Base-by-base conservation (phyloP, 176 grass and related monocot genomes). In the Otatea glauca region DNA sequence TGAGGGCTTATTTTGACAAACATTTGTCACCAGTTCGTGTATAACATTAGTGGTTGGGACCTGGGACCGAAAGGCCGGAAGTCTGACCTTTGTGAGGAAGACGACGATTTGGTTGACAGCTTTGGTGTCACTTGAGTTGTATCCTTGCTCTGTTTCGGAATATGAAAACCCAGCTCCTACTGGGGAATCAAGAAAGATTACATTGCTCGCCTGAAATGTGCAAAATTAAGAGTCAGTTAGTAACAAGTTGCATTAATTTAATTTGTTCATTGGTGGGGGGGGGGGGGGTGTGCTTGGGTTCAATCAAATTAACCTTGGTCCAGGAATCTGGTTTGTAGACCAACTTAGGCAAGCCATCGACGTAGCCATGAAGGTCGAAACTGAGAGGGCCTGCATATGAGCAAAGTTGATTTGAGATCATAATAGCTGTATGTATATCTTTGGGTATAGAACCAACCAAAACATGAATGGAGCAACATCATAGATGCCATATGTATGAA, bases 131-230 rank as follows among this genome's bases (percentile, higher is more conserved):
- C 89, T 88, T 5, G 75, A 73, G 38, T 38, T 38, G 48, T 65
- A 88, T 9, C 88, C 77, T 29, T 91, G 21, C 13, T 70, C 21
- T 17, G 66, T 60, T 41, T 32, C 3, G 21, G 90, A 85, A 45
- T 92, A 97, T 4, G 92, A 94, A 76, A 97, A 97, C 11, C 95
- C 90, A 54, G 92, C 47, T 38, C 94, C 92, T 10, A 82, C 68
- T 0, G 92, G 94, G 7, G 92, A 92, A 76, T 97, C 94, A 3
- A 97, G 11, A 81, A 93, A 97, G 51, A 97, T 91, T 7, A 94
- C 50, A 53, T 86, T 97, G 86, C 81, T 81, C 5, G 88, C 76
- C 92, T 97, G 7, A 9, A 20, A 62, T 11, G 53, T 14, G 7
- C 49, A 56, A 32, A 32, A 9, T 20, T n/a, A 59, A 23, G 3